phyloP scores from a whole-genome alignment of 768 basidiomycete genomes.

The Amanita fuliginea region DNA sequence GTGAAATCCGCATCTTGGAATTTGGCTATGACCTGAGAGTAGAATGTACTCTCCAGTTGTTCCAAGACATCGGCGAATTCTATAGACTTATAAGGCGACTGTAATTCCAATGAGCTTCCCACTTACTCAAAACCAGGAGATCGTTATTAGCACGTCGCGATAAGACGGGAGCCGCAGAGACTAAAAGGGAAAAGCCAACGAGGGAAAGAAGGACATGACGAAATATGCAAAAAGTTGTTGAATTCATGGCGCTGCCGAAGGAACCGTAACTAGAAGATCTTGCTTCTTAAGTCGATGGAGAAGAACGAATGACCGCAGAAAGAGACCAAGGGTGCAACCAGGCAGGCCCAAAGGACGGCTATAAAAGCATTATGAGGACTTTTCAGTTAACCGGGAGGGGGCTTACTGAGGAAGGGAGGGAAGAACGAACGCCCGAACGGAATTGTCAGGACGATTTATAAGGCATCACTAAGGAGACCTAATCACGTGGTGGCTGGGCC shows the following conservation, averaged over 20 bases:
- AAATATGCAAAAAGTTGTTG: slow-evolving; percentile 17
- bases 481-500: no score
- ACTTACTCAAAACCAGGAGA: slow-evolving; percentile 52
- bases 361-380: not conserved
- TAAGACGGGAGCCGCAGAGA: slow-evolving; percentile 38
- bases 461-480: no score
- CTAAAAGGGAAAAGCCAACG: slow-evolving; percentile 25
- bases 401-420: slow-evolving; percentile 17
- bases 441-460: no score
- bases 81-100: slow-evolving; percentile 16
- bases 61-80: slow-evolving; percentile 73
- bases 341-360: slow-evolving; percentile 39
- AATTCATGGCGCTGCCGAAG: slow-evolving; percentile 28
- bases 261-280: not conserved
- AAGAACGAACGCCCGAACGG: slow-evolving; percentile 11
- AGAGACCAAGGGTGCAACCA: slow-evolving; percentile 52
- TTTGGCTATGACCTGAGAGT: slow-evolving; percentile 50
- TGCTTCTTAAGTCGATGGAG: slow-evolving; percentile 7
- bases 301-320: slow-evolving; percentile 11
- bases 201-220: slow-evolving; percentile 28
- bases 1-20: slow-evolving; percentile 57
- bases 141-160: slow-evolving; percentile 32
- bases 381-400: not conserved
- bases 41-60: slow-evolving; percentile 61
- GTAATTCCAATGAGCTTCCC: not conserved